phyloP scores from a whole-genome alignment of 257 asterid genomes.

The Nicotiana noctiflora region DNA sequence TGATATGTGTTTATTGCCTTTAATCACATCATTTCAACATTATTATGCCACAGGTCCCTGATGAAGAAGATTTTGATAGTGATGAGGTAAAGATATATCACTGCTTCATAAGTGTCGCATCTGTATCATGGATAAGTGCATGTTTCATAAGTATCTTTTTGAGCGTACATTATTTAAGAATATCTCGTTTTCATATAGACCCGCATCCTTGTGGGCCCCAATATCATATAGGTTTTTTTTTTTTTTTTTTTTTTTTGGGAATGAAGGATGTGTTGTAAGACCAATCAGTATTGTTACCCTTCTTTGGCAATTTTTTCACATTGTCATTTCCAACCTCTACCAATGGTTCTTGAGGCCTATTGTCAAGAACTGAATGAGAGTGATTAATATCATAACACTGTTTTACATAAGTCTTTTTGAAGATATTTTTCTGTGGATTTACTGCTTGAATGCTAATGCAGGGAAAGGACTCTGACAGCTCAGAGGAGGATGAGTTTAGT shows the following conservation, averaged over 20 bases:
- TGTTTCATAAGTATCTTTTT: background rate
- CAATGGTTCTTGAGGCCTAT: background rate
- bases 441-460: slow-evolving; percentile 13
- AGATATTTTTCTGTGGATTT: background rate
- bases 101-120: background rate
- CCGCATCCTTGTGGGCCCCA: too few relatives aligned
- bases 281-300: too few relatives aligned
- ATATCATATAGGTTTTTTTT: too few relatives aligned
- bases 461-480: slow-evolving; percentile 51
- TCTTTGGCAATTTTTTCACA: too few relatives aligned
- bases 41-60: slow-evolving; percentile 22
- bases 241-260: too few relatives aligned
- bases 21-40: background rate
- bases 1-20: background rate
- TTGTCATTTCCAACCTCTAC: too few relatives aligned
- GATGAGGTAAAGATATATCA: slow-evolving; percentile 31
- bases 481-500: slow-evolving; percentile 21
- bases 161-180: background rate
- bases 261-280: too few relatives aligned
- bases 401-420: background rate
- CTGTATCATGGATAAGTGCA: background rate
- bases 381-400: background rate
- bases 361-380: background rate
- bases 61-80: slow-evolving; percentile 34
- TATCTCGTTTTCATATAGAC: too few relatives aligned